These are phyloP conservation scores for Russula virescens DNA, from an alignment of 768 basidiomycete genomes.

Conservation along the genomic window DNA sequence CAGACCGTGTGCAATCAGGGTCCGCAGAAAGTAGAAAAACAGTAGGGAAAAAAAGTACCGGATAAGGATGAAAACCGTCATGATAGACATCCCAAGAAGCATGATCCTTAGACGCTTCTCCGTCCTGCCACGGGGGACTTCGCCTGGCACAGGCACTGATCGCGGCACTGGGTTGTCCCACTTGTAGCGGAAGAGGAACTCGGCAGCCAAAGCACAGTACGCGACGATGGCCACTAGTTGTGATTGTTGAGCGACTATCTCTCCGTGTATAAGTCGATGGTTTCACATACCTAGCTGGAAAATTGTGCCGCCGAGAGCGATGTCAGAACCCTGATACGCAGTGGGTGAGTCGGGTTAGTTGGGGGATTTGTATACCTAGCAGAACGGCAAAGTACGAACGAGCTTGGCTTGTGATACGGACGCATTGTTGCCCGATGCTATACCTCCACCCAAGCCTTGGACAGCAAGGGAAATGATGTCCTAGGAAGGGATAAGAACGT, in stretches of 20 bases:
- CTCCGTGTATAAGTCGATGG: neutral
- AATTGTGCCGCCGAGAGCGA: slow-evolving; percentile 19
- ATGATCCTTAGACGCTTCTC: slow-evolving; percentile 8
- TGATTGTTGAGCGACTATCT: neutral
- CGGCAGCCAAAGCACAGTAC: slow-evolving; percentile 12
- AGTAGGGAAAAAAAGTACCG: neutral
- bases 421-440: slow-evolving; percentile 3
- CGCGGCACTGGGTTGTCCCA: slow-evolving; percentile 7
- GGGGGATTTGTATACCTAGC: neutral
- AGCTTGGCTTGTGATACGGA: neutral
- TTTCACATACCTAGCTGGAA: slow-evolving; percentile 18
- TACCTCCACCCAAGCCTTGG: slow-evolving; percentile 16
- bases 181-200: slow-evolving; percentile 14
- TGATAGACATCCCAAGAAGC: slow-evolving; percentile 12
- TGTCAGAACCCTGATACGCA: slow-evolving; percentile 8
- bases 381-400: neutral
- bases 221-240: slow-evolving; percentile 12
- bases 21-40: neutral
- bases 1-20: neutral
- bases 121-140: neutral
- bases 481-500: slow-evolving; percentile 4
- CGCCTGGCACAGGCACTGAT: neutral
- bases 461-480: slow-evolving; percentile 19
- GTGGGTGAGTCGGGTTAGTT: neutral
- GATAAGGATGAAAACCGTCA: slow-evolving; percentile 17